Conservation (phyloP, 2,329 filamentous ascomycete species). For the Hypomyces rosellus region DNA sequence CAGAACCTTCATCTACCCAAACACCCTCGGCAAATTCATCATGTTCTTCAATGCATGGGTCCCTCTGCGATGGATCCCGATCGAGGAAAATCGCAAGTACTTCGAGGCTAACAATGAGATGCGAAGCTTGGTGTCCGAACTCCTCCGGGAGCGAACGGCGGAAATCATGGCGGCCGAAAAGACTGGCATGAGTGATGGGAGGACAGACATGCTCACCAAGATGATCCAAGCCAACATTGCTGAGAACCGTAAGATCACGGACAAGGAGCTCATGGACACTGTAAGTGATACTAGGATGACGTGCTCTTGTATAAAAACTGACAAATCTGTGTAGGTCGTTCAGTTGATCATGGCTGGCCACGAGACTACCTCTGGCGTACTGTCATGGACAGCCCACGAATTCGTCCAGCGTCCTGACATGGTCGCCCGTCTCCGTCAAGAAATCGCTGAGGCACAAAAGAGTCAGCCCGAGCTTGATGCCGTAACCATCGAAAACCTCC, state of each 20-base stretch:
- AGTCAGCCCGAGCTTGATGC: background rate
- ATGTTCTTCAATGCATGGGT: conserved; percentile 4
- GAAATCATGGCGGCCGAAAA: background rate
- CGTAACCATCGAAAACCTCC: conserved; percentile 20
- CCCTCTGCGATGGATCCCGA: conserved; percentile 9
- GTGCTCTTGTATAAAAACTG: background rate
- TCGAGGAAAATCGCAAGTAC: background rate
- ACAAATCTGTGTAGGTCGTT: background rate
- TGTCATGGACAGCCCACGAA: conserved; percentile 36
- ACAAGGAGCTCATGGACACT: background rate
- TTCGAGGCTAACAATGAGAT: background rate
- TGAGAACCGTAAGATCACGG: background rate
- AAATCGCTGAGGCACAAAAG: conserved; percentile 22
- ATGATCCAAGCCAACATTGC: background rate
- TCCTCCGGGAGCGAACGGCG: background rate
- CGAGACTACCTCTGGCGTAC: conserved; percentile 36
- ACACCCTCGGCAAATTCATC: conserved; percentile 6
- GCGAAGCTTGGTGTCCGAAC: background rate
- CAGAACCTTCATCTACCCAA: conserved; percentile 2
- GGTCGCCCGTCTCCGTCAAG: conserved; percentile 32
- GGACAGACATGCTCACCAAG: background rate
- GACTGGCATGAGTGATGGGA: background rate
- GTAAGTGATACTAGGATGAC: background rate
- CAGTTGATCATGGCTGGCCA: conserved; percentile 35
- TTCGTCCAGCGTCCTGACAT: conserved; percentile 30